These are phyloP conservation scores for Colletotrichum magnum DNA, from an alignment of 2,329 filamentous ascomycete species.

Conservation along the genomic window DNA sequence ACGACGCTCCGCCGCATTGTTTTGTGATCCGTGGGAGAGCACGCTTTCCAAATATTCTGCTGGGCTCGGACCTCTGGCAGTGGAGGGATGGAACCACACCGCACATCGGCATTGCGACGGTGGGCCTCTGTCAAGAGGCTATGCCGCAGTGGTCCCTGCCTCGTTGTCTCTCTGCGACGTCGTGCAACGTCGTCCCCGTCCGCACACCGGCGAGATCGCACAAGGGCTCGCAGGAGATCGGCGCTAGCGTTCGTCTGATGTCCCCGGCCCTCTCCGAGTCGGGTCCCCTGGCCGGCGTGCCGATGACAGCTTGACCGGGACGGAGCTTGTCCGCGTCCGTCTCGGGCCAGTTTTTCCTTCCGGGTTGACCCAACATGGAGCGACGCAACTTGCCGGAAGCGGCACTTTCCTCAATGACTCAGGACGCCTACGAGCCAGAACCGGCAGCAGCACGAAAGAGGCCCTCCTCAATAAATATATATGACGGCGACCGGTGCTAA, in stretches of 20 bases:
- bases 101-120: conserved; percentile 31
- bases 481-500: neutral
- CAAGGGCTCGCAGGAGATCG: conserved; percentile 30
- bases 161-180: conserved; percentile 35
- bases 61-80: conserved; percentile 25
- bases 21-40: conserved; percentile 24
- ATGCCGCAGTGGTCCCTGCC: conserved; percentile 29
- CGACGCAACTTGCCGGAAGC: conserved; percentile 16
- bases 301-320: conserved; percentile 34
- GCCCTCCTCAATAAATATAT: neutral
- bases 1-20: conserved; percentile 31
- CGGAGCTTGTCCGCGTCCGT: conserved; percentile 23
- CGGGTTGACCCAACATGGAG: conserved; percentile 25
- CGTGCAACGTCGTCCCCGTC: conserved; percentile 16
- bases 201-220: conserved; percentile 21
- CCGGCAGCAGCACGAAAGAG: neutral
- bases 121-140: conserved; percentile 29
- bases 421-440: neutral
- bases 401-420: conserved; percentile 23
- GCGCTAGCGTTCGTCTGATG: conserved; percentile 38
- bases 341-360: conserved; percentile 12
- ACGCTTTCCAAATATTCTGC: conserved; percentile 7
- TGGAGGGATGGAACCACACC: conserved; percentile 8
- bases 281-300: conserved; percentile 29
- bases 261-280: conserved; percentile 30